Base-by-base conservation (phyloP, 1,139 yeast genomes). In the Candida albicans region DNA sequence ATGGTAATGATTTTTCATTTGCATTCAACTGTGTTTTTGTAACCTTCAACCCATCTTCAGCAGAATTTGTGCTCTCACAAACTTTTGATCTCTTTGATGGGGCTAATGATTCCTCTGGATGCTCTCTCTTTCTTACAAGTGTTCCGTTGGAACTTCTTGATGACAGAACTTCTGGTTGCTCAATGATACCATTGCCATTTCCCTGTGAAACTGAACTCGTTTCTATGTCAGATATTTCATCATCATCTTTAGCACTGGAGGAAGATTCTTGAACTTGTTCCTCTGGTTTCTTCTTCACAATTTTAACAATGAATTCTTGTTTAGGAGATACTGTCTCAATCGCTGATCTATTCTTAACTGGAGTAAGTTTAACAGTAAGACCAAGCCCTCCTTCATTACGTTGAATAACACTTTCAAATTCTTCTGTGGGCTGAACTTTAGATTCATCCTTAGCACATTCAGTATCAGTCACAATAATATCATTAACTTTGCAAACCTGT, bases 171-270 rank as follows among this genome's bases (percentile, higher is more conserved):
- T 27, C 29, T 27, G 3, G 10, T 27, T 35, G 39, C 22, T 35
- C 43, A 24, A 49, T 40, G n/a, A 42, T 39, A 14, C 39, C 46
- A 5, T 43, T 33, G 7, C 39, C 15, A 13, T 22, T 33, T 9
- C 13, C 24, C 30, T 42, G 46, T 10, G 46, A 31, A 4, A 45
- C 12, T 3, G 45, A 30, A n/a, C 39, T 46, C 1, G 35, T 34
- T 37, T 45, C 52, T 8, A 42, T 12, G 13, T 51, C 52, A 8
- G 48, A 34, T 15, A 48, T 42, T 11, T 44, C 47, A 13, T 50
- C 50, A 24, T 39, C 32, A 13, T 40, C 43, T 8, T 18, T 24
- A 11, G 14, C 37, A 25, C 13, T 11, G 3, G 37, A 35, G 24
- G 35, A 28, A 15, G 14, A 12, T 3, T 22, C 32, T 33, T 38